These are phyloP conservation scores for Colletotrichum sidae DNA, from an alignment of 2,329 filamentous ascomycete species.

Conservation along the genomic window DNA sequence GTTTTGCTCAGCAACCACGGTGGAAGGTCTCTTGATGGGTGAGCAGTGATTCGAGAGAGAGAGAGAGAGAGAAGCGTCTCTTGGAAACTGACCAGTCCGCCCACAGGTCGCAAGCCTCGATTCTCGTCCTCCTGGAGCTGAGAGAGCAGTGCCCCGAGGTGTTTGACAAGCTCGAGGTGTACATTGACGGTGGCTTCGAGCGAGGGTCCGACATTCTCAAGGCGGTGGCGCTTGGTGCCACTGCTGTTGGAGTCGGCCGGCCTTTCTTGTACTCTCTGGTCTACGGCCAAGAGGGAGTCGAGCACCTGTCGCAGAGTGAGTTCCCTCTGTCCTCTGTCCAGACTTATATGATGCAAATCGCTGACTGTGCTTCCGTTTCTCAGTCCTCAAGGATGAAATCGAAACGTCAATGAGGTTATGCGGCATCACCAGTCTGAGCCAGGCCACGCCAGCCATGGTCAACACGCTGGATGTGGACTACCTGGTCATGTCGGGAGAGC, in stretches of 20 bases:
- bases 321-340: neutral
- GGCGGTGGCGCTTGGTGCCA: conserved; percentile 71
- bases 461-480: conserved; percentile 48
- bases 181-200: conserved; percentile 73
- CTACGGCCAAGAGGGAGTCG: conserved; percentile 59
- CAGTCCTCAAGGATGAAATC: conserved; percentile 44
- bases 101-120: conserved; percentile 46
- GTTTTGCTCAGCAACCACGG: conserved; percentile 80
- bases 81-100: conserved; percentile 59
- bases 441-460: conserved; percentile 43
- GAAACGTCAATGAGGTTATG: conserved; percentile 45
- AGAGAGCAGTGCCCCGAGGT: conserved; percentile 56
- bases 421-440: conserved; percentile 44
- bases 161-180: conserved; percentile 55
- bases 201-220: conserved; percentile 78
- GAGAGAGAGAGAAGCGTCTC: conserved; percentile 48
- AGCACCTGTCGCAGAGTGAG: conserved; percentile 46
- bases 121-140: conserved; percentile 49
- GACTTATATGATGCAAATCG: neutral
- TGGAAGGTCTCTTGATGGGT: conserved; percentile 64
- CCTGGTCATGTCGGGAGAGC: conserved; percentile 40
- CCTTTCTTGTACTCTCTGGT: conserved; percentile 68
- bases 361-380: neutral
- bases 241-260: conserved; percentile 77
- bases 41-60: conserved; percentile 51